Percentiles rank a stretch among this genome's conserved stretches.
These are phyloP conservation scores for Trichomonascaceae sp. DNA, from an alignment of 1,139 yeast genomes.

Conservation along the genomic window DNA sequence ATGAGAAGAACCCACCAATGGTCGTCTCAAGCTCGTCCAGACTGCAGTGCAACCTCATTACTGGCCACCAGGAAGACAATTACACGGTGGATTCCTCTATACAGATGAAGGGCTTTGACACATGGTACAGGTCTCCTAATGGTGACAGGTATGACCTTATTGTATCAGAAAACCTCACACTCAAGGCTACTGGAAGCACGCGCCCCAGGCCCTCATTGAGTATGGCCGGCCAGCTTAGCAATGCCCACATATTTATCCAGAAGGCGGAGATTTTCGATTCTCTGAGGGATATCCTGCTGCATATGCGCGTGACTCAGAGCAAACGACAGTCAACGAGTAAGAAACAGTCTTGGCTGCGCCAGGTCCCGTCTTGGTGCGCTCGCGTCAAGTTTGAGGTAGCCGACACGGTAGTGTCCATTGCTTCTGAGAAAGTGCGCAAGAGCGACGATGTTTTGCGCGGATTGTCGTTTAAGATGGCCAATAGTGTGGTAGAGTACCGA, in stretches of 20 bases:
- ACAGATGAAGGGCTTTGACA: slow-evolving; percentile 17
- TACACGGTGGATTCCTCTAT: slow-evolving; percentile 18
- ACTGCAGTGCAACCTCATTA: slow-evolving; percentile 21
- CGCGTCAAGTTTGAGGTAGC: slow-evolving; percentile 16
- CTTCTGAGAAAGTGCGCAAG: slow-evolving; percentile 13
- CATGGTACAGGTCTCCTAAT: slow-evolving; percentile 20
- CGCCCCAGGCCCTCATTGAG: slow-evolving; percentile 18
- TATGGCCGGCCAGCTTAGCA: slow-evolving; percentile 15
- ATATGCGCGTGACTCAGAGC: slow-evolving; percentile 7
- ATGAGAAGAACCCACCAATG: slow-evolving; percentile 12
- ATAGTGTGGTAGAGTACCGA: slow-evolving; percentile 14
- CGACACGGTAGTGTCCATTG: slow-evolving; percentile 18
- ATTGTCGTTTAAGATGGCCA: slow-evolving; percentile 13
- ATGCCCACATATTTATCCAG: slow-evolving; percentile 17
- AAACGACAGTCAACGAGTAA: neutral
- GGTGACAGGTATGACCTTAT: slow-evolving; percentile 22
- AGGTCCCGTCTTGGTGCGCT: slow-evolving; percentile 23
- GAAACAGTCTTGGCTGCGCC: slow-evolving; percentile 5
- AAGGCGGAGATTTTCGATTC: slow-evolving; percentile 19
- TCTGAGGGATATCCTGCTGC: slow-evolving; percentile 15
- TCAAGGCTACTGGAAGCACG: slow-evolving; percentile 18
- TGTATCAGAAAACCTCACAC: slow-evolving; percentile 16
- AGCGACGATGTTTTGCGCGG: slow-evolving; percentile 14
- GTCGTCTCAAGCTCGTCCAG: slow-evolving; percentile 20
- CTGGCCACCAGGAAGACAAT: slow-evolving; percentile 17